Base-by-base conservation (phyloP, 371 early-diverging fungal genomes). In the Sporodiniella umbellata region DNA sequence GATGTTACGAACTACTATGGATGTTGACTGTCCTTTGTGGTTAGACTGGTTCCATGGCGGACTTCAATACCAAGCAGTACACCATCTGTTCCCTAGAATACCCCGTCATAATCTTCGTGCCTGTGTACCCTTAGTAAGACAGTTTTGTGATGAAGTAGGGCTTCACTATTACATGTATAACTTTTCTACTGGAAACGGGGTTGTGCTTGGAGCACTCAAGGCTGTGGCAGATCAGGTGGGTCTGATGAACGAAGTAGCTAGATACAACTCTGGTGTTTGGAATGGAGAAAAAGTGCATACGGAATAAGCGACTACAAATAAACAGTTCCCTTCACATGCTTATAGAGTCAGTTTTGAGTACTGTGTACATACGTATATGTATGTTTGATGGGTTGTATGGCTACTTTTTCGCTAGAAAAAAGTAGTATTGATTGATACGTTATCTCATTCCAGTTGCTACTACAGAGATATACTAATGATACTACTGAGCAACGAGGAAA, bases 1-100 rank as follows among this genome's bases (percentile, higher is more conserved):
- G 62, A 88, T 85, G 77, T 70, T 95, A 26, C 81, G 96, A 45
- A 97, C 98, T 0, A 93, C 93, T n/a, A 94, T 96, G 93, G 95
- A 97, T 70, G 92, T 96, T 0, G 92, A 93, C 53, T 97, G 98
- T 70, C 92, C 96, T 8, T 70, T 68, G 53, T 95, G 91, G 91
- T 54, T 97, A 35, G 96, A 97, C 62, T 96, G 95, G 95, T 90
- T 95, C 76, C 98, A 97, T 55, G 98, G 98, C 45, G 97, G 96
- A 4, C 76, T 96, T 21, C 94, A 95, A 64, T 97, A 89, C 77
- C 98, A 97, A 72, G 88, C 89, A n/a, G 88, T 87, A 24, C 98
- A 97, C 69, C 98, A 97, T 66, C 69, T 97, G 33, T 97, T 91
- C 72, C 98, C 98, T 17, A 83, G 96, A 39, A 62, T 95, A 18